phyloP scores from a whole-genome alignment of 352 stramenopile species.

The Phytophthora ramorum region DNA sequence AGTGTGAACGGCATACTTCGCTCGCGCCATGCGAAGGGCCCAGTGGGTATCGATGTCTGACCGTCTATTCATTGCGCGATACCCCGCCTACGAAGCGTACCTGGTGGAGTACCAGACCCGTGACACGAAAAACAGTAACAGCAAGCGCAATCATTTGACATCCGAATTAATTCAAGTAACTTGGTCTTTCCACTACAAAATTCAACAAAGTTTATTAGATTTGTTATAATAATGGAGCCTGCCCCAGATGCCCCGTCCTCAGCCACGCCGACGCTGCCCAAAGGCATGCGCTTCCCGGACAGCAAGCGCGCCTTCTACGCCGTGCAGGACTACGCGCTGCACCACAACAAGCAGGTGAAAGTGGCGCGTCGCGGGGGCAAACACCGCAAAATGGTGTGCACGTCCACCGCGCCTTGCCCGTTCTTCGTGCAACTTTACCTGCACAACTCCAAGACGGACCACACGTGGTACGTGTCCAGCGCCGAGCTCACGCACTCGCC shows the following conservation, averaged over 20 bases:
- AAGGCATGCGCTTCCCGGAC: slow-evolving; percentile 56
- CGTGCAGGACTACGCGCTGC: slow-evolving; percentile 71
- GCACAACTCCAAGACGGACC: slow-evolving; percentile 60
- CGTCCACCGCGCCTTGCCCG: slow-evolving; percentile 42
- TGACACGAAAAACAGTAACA: too few species aligned
- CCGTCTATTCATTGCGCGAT: too few species aligned
- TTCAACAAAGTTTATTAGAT: too few species aligned
- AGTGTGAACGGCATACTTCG: too few species aligned
- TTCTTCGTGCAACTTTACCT: slow-evolving; percentile 79
- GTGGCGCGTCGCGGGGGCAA: slow-evolving; percentile 65
- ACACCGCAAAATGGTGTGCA: slow-evolving; percentile 62
- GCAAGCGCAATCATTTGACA: too few species aligned
- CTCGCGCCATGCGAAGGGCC: too few species aligned
- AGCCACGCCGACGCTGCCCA: slow-evolving; percentile 33
- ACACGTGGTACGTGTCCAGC: slow-evolving; percentile 71
- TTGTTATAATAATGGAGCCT: slow-evolving; percentile 9
- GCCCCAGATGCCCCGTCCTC: neutral
- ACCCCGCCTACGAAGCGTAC: too few species aligned
- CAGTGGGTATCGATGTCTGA: too few species aligned
- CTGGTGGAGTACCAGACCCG: too few species aligned
- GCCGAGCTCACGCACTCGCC: slow-evolving; percentile 47
- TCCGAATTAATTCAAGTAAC: too few species aligned
- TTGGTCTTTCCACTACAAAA: too few species aligned
- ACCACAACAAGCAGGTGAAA: slow-evolving; percentile 63
- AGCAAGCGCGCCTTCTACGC: slow-evolving; percentile 58